A percentile compares a stretch with the other conserved stretches of the same genome.
Evolutionary conservation across 2,329 filamentous ascomycete genomes (phyloP).

Genomic region (Verticillium albo-atrum): DNA sequence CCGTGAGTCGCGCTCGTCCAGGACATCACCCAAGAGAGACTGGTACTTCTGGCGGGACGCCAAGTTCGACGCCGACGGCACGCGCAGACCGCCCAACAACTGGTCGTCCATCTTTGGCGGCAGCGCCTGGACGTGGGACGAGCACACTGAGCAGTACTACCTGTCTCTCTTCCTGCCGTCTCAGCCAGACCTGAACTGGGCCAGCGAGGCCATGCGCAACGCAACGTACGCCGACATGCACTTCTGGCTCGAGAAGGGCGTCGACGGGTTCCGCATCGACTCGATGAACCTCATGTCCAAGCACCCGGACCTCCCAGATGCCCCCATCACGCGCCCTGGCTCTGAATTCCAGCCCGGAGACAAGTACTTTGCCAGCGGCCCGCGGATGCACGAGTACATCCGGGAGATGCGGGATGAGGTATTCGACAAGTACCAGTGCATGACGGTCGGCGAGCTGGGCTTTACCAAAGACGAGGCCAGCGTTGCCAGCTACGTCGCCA

Average conservation of each 20-base stretch:
- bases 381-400: conserved; percentile 49
- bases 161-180: conserved; percentile 57
- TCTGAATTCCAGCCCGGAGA: conserved; percentile 23
- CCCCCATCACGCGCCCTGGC: conserved; percentile 28
- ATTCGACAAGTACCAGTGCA: conserved; percentile 43
- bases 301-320: conserved; percentile 41
- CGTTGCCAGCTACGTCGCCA: conserved; percentile 43
- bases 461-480: conserved; percentile 37
- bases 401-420: conserved; percentile 43
- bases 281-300: conserved; percentile 55
- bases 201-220: conserved; percentile 50
- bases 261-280: conserved; percentile 54
- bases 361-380: conserved; percentile 47
- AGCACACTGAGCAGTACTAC: conserved; percentile 34
- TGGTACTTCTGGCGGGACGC: conserved; percentile 53
- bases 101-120: conserved; percentile 36
- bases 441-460: conserved; percentile 53
- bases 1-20: conserved; percentile 45
- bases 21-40: conserved; percentile 42
- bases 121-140: conserved; percentile 29
- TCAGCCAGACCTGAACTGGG: conserved; percentile 68
- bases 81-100: conserved; percentile 36
- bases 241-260: conserved; percentile 62
- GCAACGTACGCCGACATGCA: conserved; percentile 57
- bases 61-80: conserved; percentile 28